Percentiles rank a stretch among this genome's conserved stretches.
phyloP scores from a whole-genome alignment of 2,329 filamentous ascomycete species.

The Exutisphaerella laricina region DNA sequence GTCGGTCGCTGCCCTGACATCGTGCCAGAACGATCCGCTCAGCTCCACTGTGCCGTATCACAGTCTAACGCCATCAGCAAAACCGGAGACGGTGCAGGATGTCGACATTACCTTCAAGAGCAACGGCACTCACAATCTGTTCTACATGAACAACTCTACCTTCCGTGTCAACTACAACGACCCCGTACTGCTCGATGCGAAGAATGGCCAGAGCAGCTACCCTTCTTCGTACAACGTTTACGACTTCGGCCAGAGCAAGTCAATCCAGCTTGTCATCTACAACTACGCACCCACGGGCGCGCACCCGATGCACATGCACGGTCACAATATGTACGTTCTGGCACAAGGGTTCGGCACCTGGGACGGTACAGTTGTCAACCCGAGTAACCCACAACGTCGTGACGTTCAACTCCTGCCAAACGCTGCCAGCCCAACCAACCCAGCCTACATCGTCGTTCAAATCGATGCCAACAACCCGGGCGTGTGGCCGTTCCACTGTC shows the following conservation, averaged over 20 bases:
- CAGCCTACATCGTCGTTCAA: constrained; percentile 39
- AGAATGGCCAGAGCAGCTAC: constrained; percentile 31
- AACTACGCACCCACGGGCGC: constrained; percentile 36
- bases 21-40: constrained; percentile 55
- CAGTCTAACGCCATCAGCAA: constrained; percentile 47
- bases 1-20: constrained; percentile 38
- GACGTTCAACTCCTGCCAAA: constrained; percentile 47
- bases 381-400: constrained; percentile 47
- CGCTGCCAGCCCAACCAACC: constrained; percentile 21
- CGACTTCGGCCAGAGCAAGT: constrained; percentile 37
- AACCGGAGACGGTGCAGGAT: constrained; percentile 30
- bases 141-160: constrained; percentile 50
- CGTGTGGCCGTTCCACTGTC: constrained; percentile 33
- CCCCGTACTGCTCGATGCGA: constrained; percentile 34
- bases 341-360: constrained; percentile 38
- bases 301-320: constrained; percentile 49
- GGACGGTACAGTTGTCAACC: constrained; percentile 37
- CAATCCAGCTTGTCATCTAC: constrained; percentile 41
- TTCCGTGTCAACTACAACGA: constrained; percentile 48
- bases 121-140: constrained; percentile 44
- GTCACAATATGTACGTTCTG: constrained; percentile 45
- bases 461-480: constrained; percentile 49
- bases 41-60: constrained; percentile 49
- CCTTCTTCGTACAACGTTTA: constrained; percentile 36
- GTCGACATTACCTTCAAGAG: constrained; percentile 46